Conservation (phyloP, 2,329 filamentous ascomycete species). For the Xylariaceae sp. region DNA sequence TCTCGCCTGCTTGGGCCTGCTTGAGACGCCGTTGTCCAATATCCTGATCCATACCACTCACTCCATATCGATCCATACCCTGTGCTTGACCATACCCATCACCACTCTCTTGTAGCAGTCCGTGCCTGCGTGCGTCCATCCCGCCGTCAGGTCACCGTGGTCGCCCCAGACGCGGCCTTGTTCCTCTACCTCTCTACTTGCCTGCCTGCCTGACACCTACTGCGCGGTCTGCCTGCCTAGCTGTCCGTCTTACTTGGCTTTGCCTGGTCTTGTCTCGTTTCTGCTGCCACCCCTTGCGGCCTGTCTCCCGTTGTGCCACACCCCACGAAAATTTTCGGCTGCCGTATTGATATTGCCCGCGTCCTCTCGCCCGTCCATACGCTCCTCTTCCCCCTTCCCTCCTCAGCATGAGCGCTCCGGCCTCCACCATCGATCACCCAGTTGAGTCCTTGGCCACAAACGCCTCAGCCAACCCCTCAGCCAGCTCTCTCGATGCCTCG, state of each 20-base stretch:
- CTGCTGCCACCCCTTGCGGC: constrained; percentile 25
- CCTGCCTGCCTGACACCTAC: constrained; percentile 3
- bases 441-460: constrained; percentile 34
- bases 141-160: constrained; percentile 17
- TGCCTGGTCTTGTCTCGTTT: constrained; percentile 23
- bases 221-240: constrained; percentile 14
- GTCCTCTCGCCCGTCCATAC: constrained; percentile 25
- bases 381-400: constrained; percentile 25
- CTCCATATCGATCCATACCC: constrained; percentile 26
- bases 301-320: constrained; percentile 28
- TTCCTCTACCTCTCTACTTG: constrained; percentile 18
- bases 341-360: constrained; percentile 27
- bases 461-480: constrained; percentile 27
- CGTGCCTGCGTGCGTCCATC: constrained; percentile 20
- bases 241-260: constrained; percentile 28
- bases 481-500: constrained; percentile 53
- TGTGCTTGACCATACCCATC: constrained; percentile 11
- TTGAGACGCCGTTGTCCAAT: too few relatives aligned
- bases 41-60: constrained; percentile 8
- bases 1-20: too few relatives aligned
- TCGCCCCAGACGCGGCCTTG: constrained; percentile 27
- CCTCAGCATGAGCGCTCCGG: constrained; percentile 36
- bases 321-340: constrained; percentile 28
- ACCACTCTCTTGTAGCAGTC: background rate
- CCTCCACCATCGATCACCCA: constrained; percentile 33